phyloP scores from a whole-genome alignment of 192 early-diverging fungal genomes.

The Hyaloraphidium curvatum region DNA sequence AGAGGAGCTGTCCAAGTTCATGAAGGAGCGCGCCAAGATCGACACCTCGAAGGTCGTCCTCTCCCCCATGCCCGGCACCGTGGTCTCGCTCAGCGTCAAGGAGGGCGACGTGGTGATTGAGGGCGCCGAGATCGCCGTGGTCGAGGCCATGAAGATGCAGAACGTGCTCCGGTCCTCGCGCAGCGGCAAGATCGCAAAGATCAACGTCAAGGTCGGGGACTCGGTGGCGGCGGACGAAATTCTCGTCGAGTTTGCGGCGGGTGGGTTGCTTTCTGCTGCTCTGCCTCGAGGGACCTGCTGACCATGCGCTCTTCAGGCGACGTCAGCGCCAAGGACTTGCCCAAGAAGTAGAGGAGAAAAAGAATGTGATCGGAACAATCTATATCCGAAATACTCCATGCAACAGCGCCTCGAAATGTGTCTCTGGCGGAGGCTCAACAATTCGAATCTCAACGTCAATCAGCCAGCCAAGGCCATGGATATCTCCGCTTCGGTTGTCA shows the following conservation, averaged over 20 bases:
- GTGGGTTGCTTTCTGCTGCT: no score
- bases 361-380: no score
- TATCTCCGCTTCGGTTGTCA: no score
- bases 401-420: no score
- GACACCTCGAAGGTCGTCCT: slow-evolving; percentile 54
- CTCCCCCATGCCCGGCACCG: slow-evolving; percentile 81
- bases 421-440: no score
- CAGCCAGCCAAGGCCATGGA: no score
- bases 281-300: no score
- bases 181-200: slow-evolving; percentile 55
- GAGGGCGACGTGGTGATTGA: slow-evolving; percentile 60
- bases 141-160: slow-evolving; percentile 99
- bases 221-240: slow-evolving; percentile 55
- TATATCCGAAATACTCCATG: no score
- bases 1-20: slow-evolving; percentile 38
- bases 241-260: slow-evolving; percentile 1
- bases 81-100: slow-evolving; percentile 62
- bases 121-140: slow-evolving; percentile 63
- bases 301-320: no score
- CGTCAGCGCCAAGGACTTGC: no score
- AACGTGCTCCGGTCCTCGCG: slow-evolving; percentile 67
- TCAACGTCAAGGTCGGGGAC: slow-evolving; percentile 47
- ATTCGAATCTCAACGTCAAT: no score
- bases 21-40: slow-evolving; percentile 54
- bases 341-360: no score